Conservation (phyloP, 106 monocot species). For the Allium fistulosum region DNA sequence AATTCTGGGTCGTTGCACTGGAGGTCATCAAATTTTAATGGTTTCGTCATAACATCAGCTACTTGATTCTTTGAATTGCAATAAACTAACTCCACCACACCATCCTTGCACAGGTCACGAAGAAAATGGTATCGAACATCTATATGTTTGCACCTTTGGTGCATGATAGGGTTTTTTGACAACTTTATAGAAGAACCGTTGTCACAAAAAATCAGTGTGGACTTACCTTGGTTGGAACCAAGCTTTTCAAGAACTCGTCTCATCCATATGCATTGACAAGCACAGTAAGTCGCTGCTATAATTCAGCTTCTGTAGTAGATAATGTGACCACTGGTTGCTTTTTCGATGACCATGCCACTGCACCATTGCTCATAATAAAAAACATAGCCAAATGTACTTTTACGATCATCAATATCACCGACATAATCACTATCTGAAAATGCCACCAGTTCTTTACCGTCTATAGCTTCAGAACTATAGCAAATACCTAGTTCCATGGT, state of each 20-base stretch:
- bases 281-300: not conserved
- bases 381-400: not conserved
- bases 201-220: not conserved
- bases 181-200: not conserved
- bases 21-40: not conserved
- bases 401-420: not conserved
- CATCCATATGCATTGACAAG: conserved; percentile 1
- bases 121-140: not conserved
- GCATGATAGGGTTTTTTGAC: not conserved
- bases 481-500: not conserved
- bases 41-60: not conserved
- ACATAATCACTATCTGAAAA: not conserved
- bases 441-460: not conserved
- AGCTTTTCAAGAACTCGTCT: not conserved
- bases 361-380: not conserved
- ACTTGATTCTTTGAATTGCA: not conserved
- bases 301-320: not conserved
- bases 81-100: not conserved
- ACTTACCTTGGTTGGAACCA: not conserved
- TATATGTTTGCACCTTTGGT: not conserved
- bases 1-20: no score
- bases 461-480: not conserved
- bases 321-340: not conserved
- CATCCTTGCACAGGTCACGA: not conserved
- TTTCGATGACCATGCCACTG: not conserved